Percentiles rank a stretch among this genome's conserved stretches.
Evolutionary conservation across 352 stramenopile genomes (phyloP).

Genomic region (Aphanomyces stellatus): DNA sequence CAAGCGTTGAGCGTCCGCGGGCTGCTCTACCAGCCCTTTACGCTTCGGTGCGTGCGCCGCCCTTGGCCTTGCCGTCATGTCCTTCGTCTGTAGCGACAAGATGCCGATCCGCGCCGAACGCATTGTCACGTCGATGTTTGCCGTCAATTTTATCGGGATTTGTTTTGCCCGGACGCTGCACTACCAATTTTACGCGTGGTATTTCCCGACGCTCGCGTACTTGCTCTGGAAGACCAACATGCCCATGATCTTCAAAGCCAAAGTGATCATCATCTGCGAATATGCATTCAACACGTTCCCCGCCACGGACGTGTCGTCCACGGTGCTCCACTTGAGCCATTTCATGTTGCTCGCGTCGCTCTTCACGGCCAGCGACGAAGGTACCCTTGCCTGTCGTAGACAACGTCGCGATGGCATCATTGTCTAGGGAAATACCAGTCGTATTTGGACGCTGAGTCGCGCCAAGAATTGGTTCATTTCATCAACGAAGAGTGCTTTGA

Average conservation of each 20-base stretch:
- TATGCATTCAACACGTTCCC: constrained; percentile 96
- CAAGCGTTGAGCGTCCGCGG: constrained; percentile 39
- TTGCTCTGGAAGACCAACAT: constrained; percentile 88
- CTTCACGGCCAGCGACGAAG: constrained; percentile 12
- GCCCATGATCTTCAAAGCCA: constrained; percentile 70
- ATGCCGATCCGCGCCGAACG: constrained; percentile 78
- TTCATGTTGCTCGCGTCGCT: constrained; percentile 50
- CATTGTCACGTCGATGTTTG: constrained; percentile 80
- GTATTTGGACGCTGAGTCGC: constrained; percentile 70
- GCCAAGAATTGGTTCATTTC: constrained; percentile 54
- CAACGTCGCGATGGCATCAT: constrained; percentile 32
- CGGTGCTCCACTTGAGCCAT: constrained; percentile 90
- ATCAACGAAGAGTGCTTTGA: constrained; percentile 76
- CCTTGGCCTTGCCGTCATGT: background rate
- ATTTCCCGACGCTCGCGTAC: constrained; percentile 93
- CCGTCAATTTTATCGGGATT: constrained; percentile 96
- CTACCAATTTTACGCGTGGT: constrained; percentile 98
- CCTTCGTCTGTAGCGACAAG: constrained; percentile 29
- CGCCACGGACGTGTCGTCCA: constrained; percentile 84
- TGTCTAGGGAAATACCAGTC: constrained; percentile 53
- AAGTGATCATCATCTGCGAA: constrained; percentile 75
- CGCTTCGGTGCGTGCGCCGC: constrained; percentile 28
- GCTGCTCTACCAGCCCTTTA: constrained; percentile 60
- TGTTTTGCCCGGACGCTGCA: constrained; percentile 95
- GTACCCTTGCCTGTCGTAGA: background rate